Evolutionary conservation across 768 basidiomycete species (phyloP).

Genomic region (Stropharia rugosoannulata): DNA sequence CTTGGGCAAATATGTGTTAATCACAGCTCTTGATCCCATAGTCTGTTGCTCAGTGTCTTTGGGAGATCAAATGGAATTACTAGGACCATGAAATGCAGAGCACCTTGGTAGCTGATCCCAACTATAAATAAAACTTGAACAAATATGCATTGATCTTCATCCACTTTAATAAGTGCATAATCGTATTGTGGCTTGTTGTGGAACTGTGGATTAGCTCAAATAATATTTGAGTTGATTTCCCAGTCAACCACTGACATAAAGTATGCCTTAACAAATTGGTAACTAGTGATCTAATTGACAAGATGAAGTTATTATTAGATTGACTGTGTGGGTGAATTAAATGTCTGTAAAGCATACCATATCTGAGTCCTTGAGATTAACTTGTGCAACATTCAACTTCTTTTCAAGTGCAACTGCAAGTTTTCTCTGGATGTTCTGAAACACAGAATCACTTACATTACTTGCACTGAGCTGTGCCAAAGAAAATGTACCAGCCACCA

Average conservation of each 20-base stretch:
- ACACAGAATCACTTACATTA: constrained; percentile 1
- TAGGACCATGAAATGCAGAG: background rate
- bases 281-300: constrained; percentile 20
- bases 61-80: constrained; percentile 4
- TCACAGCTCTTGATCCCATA: background rate
- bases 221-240: constrained; percentile 22
- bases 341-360: background rate
- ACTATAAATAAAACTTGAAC: constrained; percentile 9
- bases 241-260: constrained; percentile 28
- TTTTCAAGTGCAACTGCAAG: background rate
- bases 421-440: constrained; percentile 3
- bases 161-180: constrained; percentile 15
- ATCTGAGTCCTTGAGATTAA: background rate
- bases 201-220: constrained; percentile 30
- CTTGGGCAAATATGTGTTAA: background rate
- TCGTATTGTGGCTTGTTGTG: constrained; percentile 21
- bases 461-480: too few species aligned
- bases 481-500: too few species aligned
- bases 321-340: background rate
- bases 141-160: constrained; percentile 1
- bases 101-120: constrained; percentile 26
- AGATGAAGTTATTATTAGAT: background rate
- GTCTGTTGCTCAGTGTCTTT: background rate
- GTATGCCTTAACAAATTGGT: constrained; percentile 22
- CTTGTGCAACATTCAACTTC: background rate